Conservation (phyloP, 768 basidiomycete species). For the Amanita thiersii region DNA sequence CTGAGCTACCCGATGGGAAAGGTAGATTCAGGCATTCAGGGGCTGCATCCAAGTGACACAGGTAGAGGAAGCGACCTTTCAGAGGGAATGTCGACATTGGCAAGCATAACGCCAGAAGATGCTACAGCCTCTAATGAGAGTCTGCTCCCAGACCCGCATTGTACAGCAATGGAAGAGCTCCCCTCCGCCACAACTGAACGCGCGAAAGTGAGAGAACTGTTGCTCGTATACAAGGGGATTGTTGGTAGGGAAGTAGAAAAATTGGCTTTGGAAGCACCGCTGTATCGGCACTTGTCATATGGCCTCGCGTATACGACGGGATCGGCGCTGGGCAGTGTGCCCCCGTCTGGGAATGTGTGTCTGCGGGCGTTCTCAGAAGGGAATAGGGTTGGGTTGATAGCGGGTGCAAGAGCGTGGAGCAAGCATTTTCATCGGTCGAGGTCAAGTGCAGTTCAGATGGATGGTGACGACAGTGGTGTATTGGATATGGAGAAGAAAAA, state of each 20-base stretch:
- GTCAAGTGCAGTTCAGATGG: conserved; percentile 5
- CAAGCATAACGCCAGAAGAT: too few species aligned
- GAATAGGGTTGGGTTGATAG: conserved; percentile 43
- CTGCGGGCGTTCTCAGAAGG: conserved; percentile 41
- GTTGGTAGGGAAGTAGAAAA: conserved; percentile 1
- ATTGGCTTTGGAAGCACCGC: conserved; percentile 17
- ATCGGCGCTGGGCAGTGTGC: conserved; percentile 43
- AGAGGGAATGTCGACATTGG: too few species aligned
- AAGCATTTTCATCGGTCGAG: conserved; percentile 56
- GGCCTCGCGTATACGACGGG: conserved; percentile 54
- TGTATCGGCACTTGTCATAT: conserved; percentile 36
- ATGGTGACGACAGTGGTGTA: conserved; percentile 2
- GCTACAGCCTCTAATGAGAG: too few species aligned
- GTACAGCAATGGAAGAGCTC: conserved; percentile 37
- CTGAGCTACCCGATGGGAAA: too few species aligned
- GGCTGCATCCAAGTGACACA: too few species aligned
- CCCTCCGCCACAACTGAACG: conserved; percentile 30
- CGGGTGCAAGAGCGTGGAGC: conserved; percentile 59
- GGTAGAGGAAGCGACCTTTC: too few species aligned
- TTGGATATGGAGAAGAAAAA: conserved; percentile 11
- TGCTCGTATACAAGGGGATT: conserved; percentile 2
- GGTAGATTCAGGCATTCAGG: too few species aligned
- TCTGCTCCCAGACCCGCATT: conserved; percentile 23
- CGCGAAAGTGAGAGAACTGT: conserved; percentile 19
- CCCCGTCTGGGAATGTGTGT: conserved; percentile 43